Evolutionary conservation across 1,284 basidiomycete genomes (phyloP), one percentile per base, ranked within the genome.

Genomic region (Ustilago tritici): DNA sequence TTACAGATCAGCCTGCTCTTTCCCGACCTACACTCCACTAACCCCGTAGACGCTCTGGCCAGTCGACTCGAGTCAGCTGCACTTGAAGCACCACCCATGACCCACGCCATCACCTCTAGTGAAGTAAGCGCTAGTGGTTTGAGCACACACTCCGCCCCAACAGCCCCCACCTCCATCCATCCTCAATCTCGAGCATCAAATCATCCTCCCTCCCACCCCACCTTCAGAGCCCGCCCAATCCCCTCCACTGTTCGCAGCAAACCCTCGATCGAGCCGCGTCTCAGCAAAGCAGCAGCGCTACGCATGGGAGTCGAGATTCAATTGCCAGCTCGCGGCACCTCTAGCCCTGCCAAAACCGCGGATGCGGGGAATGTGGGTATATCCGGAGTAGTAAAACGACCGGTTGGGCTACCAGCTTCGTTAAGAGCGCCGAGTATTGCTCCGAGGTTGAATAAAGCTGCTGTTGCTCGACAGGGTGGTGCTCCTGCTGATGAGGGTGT

Each of bases 231-330:
- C 3, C 47, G 64, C 1, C 43, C 53, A 17, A 41, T 66, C 28
- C 65, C 61, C 1, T 23, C 49, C 4, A 84, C 41, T 14, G 76
- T 23, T 83, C 86, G 47, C 82, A 87, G 38, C 4, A 84, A 87
- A 17, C 92, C 93, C 0, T 89, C 91, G 73, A 93, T 93, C 69
- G 88, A 91, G 31, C 94, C 94, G 0, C 91, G 93, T 43, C 91
- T 41, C 3, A 92, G 92, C 9, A 91, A 91, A 62, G 91, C 93
- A 0, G 92, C 94, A 0, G 91, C 92, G 0, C 53, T 70, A 35
- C 56, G 67, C 1, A 70, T 70, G 67, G 61, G 67, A 9, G 40
- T 64, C 1, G 28, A 40, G 15, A 57, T 70, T 0, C 12, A 23
- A 8, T 53, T 59, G 8, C 58, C 65, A 8, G 31, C 54, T 10